phyloP scores from a whole-genome alignment of 2,329 filamentous ascomycete genomes.

The Ceratocystis papillata region DNA sequence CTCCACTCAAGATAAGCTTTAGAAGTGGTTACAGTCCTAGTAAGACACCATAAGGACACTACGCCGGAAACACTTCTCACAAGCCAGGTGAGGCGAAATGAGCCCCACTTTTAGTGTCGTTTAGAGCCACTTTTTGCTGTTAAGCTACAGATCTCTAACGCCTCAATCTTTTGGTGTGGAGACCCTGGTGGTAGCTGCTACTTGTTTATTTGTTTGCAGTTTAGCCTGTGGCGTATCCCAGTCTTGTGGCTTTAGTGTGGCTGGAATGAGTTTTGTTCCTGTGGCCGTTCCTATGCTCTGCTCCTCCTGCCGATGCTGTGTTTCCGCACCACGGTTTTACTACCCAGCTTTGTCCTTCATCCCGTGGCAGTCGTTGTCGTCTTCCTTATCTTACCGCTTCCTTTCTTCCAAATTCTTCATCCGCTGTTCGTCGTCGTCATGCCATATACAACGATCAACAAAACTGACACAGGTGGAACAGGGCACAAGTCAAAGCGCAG shows the following conservation, averaged over 20 bases:
- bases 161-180: neutral
- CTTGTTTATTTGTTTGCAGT: neutral
- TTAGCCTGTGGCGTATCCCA: neutral
- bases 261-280: neutral
- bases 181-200: neutral
- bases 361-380: too few relatives aligned
- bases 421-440: constrained; percentile 6
- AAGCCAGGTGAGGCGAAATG: neutral
- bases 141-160: neutral
- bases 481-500: constrained; percentile 7
- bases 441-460: constrained; percentile 12
- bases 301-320: neutral
- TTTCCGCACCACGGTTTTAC: neutral
- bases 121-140: constrained; percentile 4
- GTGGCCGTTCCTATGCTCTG: too few relatives aligned
- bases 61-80: neutral
- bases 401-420: neutral
- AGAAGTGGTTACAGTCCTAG: neutral
- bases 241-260: neutral
- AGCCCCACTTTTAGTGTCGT: constrained; percentile 6
- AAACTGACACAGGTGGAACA: constrained; percentile 9
- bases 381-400: neutral
- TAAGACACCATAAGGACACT: neutral
- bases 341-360: neutral
- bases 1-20: neutral